Evolutionary conservation across 2,329 filamentous ascomycete species (phyloP), one percentile per base, ranked within the genome.

Genomic region (Westerdykella sp.): DNA sequence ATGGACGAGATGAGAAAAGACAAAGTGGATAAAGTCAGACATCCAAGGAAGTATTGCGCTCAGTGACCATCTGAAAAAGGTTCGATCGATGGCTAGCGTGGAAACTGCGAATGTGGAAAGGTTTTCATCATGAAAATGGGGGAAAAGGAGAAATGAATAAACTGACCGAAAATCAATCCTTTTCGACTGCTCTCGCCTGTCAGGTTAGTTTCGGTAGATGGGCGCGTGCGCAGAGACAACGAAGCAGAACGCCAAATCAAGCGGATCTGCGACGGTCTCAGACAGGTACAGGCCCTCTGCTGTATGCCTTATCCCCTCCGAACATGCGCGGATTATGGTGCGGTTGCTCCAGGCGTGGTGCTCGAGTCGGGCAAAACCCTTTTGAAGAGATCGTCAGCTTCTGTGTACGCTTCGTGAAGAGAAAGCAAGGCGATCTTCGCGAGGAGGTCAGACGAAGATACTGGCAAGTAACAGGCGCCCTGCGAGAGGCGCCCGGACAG

Each of bases 401-500:
- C 13, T 15, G 14, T 15, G 34, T 35, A 14, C 13, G 34, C 34
- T 4, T 35, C 9, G 25, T 35, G 21, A 18, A 23, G 18, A 12
- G 36, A 21, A 4, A 38, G n/a, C n/a, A 38, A 23, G 22, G 21
- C 16, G 14, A 38, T 14, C 6, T 35, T 14, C 7, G 32, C 32
- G 37, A 38, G 49, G 54, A 54, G 54, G 71, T 88, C 85, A 88
- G 85, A 86, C 81, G 81, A 78, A 73, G 70, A 83, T 89, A 89
- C 85, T 90, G 85, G 85, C 85, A 86, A 89, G 85, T 89, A 89
- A 84, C 85, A 87, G 82, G 80, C 77, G 64, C 68, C 74, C 73
- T 74, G 77, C 72, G 72, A 73, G 67, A 71, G 70, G 71, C 71
- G 63, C 73, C 80, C 83, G 82, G 80, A 78, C 73, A 84, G 78